Percentiles rank a stretch among this genome's conserved stretches.
Conservation (phyloP, 2,329 filamentous ascomycete genomes). For the Coleophoma eucalyptorum region DNA sequence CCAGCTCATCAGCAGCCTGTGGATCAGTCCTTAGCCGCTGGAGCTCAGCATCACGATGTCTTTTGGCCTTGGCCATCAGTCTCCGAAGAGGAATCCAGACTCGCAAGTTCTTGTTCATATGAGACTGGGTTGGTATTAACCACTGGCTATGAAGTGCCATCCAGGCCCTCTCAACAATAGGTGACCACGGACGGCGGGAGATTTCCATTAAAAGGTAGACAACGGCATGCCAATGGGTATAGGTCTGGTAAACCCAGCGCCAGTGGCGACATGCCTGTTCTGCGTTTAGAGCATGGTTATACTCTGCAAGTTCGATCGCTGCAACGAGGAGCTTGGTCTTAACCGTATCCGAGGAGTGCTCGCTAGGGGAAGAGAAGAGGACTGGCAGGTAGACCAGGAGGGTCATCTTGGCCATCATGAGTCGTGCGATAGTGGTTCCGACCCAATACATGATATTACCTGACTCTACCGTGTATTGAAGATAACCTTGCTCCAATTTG, state of each 20-base stretch:
- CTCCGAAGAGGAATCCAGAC: constrained; percentile 58
- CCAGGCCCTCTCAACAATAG: constrained; percentile 33
- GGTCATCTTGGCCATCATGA: constrained; percentile 51
- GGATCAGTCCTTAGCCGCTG: constrained; percentile 23
- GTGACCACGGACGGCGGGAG: constrained; percentile 26
- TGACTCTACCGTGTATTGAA: constrained; percentile 32
- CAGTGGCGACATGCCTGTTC: constrained; percentile 41
- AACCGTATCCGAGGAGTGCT: constrained; percentile 33
- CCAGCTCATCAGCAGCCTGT: constrained; percentile 16
- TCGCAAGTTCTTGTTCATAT: constrained; percentile 40
- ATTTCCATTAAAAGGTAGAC: constrained; percentile 32
- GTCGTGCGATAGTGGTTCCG: constrained; percentile 34
- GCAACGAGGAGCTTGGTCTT: constrained; percentile 43
- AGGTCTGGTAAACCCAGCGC: constrained; percentile 35
- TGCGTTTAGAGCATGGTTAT: constrained; percentile 48
- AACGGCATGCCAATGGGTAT: constrained; percentile 35
- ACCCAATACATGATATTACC: constrained; percentile 34
- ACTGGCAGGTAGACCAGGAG: constrained; percentile 50
- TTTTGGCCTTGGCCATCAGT: constrained; percentile 51
- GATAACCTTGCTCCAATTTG: constrained; percentile 37
- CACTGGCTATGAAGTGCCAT: constrained; percentile 25
- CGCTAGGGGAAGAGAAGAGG: constrained; percentile 37
- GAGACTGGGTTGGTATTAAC: constrained; percentile 13
- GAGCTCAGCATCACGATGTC: constrained; percentile 29
- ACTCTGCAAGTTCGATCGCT: constrained; percentile 52